Base-by-base conservation (phyloP, 2,329 filamentous ascomycete genomes). In the Xylariomycetidae sp. region DNA sequence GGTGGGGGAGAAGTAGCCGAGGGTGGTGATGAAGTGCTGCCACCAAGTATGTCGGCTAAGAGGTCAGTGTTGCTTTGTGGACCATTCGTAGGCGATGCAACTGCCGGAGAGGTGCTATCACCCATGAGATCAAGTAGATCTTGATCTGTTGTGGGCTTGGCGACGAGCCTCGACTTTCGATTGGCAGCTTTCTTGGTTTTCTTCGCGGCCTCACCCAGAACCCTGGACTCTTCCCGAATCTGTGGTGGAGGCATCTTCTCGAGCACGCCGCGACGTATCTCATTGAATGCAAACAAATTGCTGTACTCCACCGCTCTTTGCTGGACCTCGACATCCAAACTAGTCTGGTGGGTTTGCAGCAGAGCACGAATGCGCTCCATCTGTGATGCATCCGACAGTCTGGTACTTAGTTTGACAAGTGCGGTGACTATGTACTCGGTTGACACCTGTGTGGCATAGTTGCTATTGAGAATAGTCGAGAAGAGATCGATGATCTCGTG, bases 221-320 rank as follows among this genome's bases (percentile, higher is more conserved):
- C 89, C 40, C 90, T 76, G 34, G 92, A 90, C 58, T 94, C 88
- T 58, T 98, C 92, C 46, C 90, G 88, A 53, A 98, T 97, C 59
- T 97, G 90, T 7, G 92, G 92, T 2, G 92, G 79, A 6, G 92
- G 92, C 94, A 98, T 98, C 60, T 92, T 94, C 64, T 98, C 92
- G 9, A 98, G 69, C 3, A 98, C 92, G 37, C 92, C 92, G 39
- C 77, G 77, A 34, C 90, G 81, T 36, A 98, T 85, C 40, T 88
- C 72, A 48, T 98, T 89, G 51, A 88, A 88, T 1, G 78, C 77
- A 52, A 98, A 97, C n/a, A 98, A 71, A 53, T 97, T 97, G 38
- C 82, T 79, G 53, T 97, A 98, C 59, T 98, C 92, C 14, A 95
- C 89, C 5, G 90, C 85, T 57, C 92, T 81, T 62, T 98, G 92